These are phyloP conservation scores for Chrysosporium keratinophilum DNA, from an alignment of 2,329 filamentous ascomycete species.

Conservation along the genomic window DNA sequence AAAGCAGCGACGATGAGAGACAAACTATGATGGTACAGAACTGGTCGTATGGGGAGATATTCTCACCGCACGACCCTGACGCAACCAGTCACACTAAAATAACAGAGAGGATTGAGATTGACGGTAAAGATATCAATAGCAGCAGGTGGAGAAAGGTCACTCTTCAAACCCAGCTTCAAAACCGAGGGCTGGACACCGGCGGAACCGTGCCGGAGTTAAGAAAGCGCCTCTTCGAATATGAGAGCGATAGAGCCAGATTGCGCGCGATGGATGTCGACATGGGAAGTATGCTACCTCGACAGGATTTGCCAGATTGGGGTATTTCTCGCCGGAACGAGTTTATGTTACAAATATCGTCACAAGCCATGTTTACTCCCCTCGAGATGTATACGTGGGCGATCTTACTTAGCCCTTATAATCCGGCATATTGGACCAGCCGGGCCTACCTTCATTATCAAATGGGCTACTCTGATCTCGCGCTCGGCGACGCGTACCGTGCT, in stretches of 20 bases:
- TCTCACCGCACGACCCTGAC: slow-evolving; percentile 7
- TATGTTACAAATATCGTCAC: slow-evolving; percentile 16
- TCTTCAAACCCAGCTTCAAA: slow-evolving; percentile 16
- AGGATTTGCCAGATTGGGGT: slow-evolving; percentile 24
- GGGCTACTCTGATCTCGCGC: slow-evolving; percentile 27
- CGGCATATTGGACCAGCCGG: slow-evolving; percentile 30
- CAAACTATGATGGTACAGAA: too few relatives aligned
- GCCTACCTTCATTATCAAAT: slow-evolving; percentile 29
- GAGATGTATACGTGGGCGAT: slow-evolving; percentile 32
- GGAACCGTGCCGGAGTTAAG: slow-evolving; percentile 17
- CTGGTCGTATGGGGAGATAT: slow-evolving; percentile 18
- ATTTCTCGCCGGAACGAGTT: slow-evolving; percentile 16
- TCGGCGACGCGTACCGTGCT: slow-evolving; percentile 31
- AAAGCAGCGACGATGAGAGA: neutral
- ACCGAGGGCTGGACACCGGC: slow-evolving; percentile 12
- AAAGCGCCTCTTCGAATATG: slow-evolving; percentile 19
- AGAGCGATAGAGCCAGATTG: slow-evolving; percentile 10
- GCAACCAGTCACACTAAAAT: neutral
- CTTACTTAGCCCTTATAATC: slow-evolving; percentile 29
- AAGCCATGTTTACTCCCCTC: slow-evolving; percentile 19
- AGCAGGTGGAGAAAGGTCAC: slow-evolving; percentile 17
- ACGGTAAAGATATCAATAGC: slow-evolving; percentile 14
- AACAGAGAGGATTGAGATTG: slow-evolving; percentile 7
- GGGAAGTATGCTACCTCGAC: slow-evolving; percentile 19
- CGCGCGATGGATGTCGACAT: neutral